A percentile compares a stretch with the other conserved stretches of the same genome.
Conservation (phyloP, 257 asterid species). For the Solanum microdontum region DNA sequence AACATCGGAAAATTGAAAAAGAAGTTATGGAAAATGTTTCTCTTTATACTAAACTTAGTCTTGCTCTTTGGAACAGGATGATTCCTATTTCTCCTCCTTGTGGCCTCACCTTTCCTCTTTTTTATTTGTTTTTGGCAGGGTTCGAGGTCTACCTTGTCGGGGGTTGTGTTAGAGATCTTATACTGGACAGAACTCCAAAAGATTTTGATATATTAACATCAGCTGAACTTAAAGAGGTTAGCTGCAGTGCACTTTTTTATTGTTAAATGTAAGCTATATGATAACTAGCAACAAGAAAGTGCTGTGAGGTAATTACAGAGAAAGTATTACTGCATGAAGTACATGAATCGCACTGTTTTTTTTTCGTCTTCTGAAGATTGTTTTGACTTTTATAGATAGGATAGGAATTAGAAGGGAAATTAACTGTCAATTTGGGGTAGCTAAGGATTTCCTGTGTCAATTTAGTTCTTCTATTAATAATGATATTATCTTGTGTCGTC, state of each 20-base stretch:
- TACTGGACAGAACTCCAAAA: conserved; percentile 17
- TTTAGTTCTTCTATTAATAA: background rate
- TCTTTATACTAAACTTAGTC: background rate
- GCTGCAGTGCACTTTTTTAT: background rate
- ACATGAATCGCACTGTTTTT: background rate
- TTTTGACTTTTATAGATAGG: background rate
- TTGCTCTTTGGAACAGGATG: background rate
- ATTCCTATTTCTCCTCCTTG: background rate
- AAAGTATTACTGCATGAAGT: background rate
- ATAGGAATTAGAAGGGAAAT: background rate
- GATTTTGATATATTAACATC: conserved; percentile 20
- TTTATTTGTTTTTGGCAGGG: conserved; percentile 1
- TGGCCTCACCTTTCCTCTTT: background rate
- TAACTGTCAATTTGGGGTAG: background rate
- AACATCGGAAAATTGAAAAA: background rate
- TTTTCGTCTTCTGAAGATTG: background rate
- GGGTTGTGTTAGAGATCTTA: conserved; percentile 25
- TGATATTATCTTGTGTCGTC: background rate
- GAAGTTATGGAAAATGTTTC: background rate
- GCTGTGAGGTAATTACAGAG: background rate
- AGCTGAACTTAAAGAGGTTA: conserved; percentile 24
- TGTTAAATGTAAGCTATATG: background rate
- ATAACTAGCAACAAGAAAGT: background rate
- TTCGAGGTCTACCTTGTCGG: conserved; percentile 23
- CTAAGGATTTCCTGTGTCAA: background rate